Evolutionary conservation across 108 stramenopile genomes (phyloP).

Genomic region (Hondaea fermentalgiana): DNA sequence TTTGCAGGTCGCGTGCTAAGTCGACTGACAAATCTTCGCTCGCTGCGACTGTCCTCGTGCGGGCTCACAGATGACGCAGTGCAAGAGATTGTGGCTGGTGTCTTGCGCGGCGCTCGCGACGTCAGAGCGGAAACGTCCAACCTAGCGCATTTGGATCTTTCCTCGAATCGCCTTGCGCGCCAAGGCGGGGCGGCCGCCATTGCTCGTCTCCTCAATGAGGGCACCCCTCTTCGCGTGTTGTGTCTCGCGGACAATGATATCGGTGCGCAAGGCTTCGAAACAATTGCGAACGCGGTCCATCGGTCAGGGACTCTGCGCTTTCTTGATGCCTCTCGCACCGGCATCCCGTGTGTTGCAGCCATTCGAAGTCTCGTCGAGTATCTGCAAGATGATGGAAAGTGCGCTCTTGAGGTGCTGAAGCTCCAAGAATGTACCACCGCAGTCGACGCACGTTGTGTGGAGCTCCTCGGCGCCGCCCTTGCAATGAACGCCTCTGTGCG

Average conservation of each 20-base stretch:
- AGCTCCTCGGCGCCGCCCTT: not conserved
- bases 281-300: not conserved
- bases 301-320: not conserved
- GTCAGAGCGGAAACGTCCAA: not conserved
- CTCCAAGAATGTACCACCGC: not conserved
- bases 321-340: not conserved
- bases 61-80: not conserved
- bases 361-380: not conserved
- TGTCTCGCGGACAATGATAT: not conserved
- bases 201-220: not conserved
- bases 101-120: not conserved
- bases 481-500: not conserved
- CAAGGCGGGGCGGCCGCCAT: not conserved
- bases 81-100: not conserved
- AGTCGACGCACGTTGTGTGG: not conserved
- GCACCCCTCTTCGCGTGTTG: not conserved
- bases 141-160: not conserved
- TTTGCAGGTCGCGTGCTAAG: not conserved
- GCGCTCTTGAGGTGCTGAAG: not conserved
- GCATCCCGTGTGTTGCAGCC: not conserved
- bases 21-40: not conserved
- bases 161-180: not conserved
- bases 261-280: not conserved
- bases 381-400: not conserved
- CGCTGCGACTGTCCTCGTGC: not conserved